Evolutionary conservation across 306 rosid genomes (phyloP), one percentile per base, ranked within the genome.

Genomic region (Cucumis cinereus): DNA sequence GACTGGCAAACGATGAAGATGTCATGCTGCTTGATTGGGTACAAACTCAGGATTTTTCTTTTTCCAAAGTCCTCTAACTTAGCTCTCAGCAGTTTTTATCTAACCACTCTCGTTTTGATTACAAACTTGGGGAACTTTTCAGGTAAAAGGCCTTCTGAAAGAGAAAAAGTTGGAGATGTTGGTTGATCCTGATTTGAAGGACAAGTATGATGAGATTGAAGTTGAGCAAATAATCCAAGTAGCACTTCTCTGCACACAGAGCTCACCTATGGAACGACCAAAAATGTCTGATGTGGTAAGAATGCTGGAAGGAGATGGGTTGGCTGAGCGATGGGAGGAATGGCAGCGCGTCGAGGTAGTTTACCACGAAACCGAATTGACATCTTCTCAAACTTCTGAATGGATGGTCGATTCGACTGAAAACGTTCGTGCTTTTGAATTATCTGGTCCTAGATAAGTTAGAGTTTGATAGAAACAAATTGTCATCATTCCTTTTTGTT

Each of bases 11-110:
- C 19, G 80, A 77, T 60, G 80, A 77, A 62, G 74, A 77, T 64
- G 80, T 77, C 4, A 77, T 77, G 80, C 74, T 77, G 62, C 80
- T 77, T 49, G 80, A 77, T 52, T 77, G 80, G 80, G 80, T 77
- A 77, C 2, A 33, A 15, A 11, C 49, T 59, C 13, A 6, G 13
- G 6, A 10, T 10, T 40, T n/a, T n/a, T 53, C 19, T 26, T 40
- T 54, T n/a, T 53, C 50, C 19, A 47, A 45, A 53, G 14, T 73
- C n/a, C 11, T 33, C 0, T 53, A 5, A 19, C 30, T 74, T 56
- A 28, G 43, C 45, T 63, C 47, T 62, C 22, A 45, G 45, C 14
- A 41, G 35, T 45, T 4, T 69, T 69, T 54, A 14, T 13, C 52
- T 40, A 11, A 40, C 35, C 22, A 23, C n/a, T 68, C 75, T 69